Percentiles rank a stretch among this genome's conserved stretches.
phyloP scores from a whole-genome alignment of 192 early-diverging fungal genomes.

The Umbelopsis sp. region DNA sequence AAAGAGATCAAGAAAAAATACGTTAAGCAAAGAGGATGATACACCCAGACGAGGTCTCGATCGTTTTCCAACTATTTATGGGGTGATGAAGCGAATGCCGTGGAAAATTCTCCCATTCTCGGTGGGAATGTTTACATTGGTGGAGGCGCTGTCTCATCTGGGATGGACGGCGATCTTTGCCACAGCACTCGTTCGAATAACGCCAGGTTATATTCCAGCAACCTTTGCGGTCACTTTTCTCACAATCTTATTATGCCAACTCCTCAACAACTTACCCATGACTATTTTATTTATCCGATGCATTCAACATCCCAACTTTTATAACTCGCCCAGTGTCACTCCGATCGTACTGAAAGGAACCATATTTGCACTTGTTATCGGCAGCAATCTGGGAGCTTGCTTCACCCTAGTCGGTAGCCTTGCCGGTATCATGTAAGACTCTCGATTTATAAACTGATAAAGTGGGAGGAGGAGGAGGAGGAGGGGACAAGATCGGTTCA shows the following conservation, averaged over 20 bases:
- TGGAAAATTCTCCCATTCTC: constrained; percentile 79
- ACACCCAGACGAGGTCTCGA: background rate
- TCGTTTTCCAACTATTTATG: constrained; percentile 53
- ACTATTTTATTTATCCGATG: constrained; percentile 79
- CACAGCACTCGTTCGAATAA: constrained; percentile 49
- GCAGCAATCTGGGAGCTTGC: constrained; percentile 82
- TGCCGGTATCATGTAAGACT: constrained; percentile 67
- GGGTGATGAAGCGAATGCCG: constrained; percentile 65
- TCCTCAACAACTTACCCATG: constrained; percentile 88
- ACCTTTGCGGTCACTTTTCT: constrained; percentile 65
- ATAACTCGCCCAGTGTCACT: constrained; percentile 32
- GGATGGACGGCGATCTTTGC: constrained; percentile 78
- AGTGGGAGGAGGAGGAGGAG: no score
- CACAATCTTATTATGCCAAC: constrained; percentile 67
- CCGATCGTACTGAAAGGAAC: constrained; percentile 52
- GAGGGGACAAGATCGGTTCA: no score
- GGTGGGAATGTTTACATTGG: constrained; percentile 88
- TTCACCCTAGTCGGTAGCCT: constrained; percentile 71
- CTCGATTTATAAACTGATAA: no score
- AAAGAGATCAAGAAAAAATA: no score
- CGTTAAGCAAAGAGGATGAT: background rate
- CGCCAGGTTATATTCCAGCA: constrained; percentile 54
- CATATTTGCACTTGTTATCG: constrained; percentile 73
- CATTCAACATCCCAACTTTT: constrained; percentile 66
- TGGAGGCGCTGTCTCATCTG: constrained; percentile 64